Conservation (phyloP, 441 rosid species). For the Mallotus japonicus region DNA sequence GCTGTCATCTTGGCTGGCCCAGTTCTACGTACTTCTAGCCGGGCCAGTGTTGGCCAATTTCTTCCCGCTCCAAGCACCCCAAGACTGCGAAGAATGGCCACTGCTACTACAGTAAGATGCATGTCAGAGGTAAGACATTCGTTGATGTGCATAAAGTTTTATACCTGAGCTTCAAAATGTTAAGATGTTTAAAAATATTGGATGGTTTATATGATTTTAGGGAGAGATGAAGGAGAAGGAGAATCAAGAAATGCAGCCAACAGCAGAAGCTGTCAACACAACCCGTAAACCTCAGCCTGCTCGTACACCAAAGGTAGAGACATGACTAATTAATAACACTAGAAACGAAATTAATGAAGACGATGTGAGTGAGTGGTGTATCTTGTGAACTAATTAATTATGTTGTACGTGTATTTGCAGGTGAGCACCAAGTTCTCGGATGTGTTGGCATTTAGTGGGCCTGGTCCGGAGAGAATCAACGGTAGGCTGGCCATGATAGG, state of each 20-base stretch:
- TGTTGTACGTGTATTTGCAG: constrained; percentile 14
- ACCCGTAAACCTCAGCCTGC: constrained; percentile 23
- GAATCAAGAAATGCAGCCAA: constrained; percentile 7
- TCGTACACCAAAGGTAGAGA: constrained; percentile 17
- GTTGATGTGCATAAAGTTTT: too few species aligned
- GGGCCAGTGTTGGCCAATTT: constrained; percentile 21
- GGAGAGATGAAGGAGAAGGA: constrained; percentile 14
- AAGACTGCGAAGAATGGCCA: constrained; percentile 23
- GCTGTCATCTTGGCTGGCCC: constrained; percentile 37
- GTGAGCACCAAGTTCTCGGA: constrained; percentile 58
- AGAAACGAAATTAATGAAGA: too few species aligned
- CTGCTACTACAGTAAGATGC: constrained; percentile 37
- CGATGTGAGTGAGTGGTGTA: too few species aligned
- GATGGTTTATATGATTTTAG: too few species aligned
- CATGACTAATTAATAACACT: too few species aligned
- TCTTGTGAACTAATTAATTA: too few species aligned
- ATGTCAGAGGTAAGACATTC: constrained; percentile 38
- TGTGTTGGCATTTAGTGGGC: constrained; percentile 74
- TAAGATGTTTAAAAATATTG: too few species aligned
- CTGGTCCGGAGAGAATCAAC: constrained; percentile 89
- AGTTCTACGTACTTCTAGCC: constrained; percentile 14
- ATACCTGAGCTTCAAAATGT: neutral
- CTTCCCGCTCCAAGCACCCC: constrained; percentile 20
- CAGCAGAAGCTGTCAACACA: neutral
- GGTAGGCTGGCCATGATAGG: constrained; percentile 88